These are phyloP conservation scores for Penstemon eatonii DNA, from an alignment of 257 asterid genomes.

Conservation along the genomic window DNA sequence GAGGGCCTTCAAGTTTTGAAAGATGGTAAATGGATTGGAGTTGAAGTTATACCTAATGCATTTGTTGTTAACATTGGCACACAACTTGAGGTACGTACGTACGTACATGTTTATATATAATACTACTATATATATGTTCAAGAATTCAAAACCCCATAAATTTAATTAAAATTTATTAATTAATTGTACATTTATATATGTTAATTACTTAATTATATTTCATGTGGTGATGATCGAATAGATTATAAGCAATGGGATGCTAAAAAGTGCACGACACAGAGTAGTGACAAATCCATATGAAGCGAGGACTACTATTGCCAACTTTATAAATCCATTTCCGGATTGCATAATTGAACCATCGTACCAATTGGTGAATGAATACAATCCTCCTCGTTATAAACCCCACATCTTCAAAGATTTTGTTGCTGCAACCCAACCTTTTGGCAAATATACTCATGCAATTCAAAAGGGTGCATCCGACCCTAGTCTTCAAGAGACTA, in stretches of 20 bases:
- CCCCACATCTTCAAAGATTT: slow-evolving; percentile 42
- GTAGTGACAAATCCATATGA: slow-evolving; percentile 44
- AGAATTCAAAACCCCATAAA: not conserved
- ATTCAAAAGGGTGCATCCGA: slow-evolving; percentile 28
- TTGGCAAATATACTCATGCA: slow-evolving; percentile 39
- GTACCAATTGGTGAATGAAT: slow-evolving; percentile 30
- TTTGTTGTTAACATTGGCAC: slow-evolving; percentile 56
- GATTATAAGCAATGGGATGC: slow-evolving; percentile 57
- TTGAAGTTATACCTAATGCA: slow-evolving; percentile 51
- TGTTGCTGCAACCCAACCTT: slow-evolving; percentile 40
- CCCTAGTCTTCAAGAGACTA: not conserved
- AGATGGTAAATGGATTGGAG: slow-evolving; percentile 56
- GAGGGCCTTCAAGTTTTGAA: slow-evolving; percentile 58
- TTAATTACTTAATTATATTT: too few relatives aligned
- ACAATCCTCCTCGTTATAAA: slow-evolving; percentile 48
- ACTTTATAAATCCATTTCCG: slow-evolving; percentile 45
- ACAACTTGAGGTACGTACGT: slow-evolving; percentile 47
- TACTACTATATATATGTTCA: too few relatives aligned
- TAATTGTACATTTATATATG: not conserved
- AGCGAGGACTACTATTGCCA: slow-evolving; percentile 42
- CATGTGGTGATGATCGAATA: not conserved
- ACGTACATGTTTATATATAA: too few relatives aligned
- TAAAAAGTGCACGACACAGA: slow-evolving; percentile 48
- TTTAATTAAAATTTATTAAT: not conserved
- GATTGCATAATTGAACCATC: slow-evolving; percentile 54